Base-by-base conservation (phyloP, 257 asterid species). In the Schizonepeta tenuifolia region DNA sequence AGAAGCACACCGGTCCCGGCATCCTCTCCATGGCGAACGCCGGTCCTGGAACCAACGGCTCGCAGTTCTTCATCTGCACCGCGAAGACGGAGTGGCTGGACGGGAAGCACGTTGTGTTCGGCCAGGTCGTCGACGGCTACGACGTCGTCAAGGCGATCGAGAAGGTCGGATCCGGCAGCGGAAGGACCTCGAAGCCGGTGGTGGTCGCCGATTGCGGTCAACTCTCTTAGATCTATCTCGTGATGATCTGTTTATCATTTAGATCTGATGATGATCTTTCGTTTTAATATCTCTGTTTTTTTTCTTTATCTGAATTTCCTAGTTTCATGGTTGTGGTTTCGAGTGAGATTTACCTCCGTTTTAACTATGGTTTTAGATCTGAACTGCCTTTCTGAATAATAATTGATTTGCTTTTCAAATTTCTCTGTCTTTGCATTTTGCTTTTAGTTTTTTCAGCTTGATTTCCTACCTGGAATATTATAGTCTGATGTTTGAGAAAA, bases 41-140 rank as follows among this genome's bases (percentile, higher is more conserved):
- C 0, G 92, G 95, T 20, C 96, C 96, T 0, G 85, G 86, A 2
- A 88, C 92, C 12, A 88, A 88, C 64, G 96, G 92, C 0, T 86
- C 92, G 56, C 96, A 86, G 81, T 88, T 87, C 60, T 89, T 89
- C 79, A 51, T 87, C 77, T 89, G 91, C 58, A 89, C 93, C 0
- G 89, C 84, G 6, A 87, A 83, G 78, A 85, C 93, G 0, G 87
- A 82, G 79, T 87, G 96, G 93, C 89, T 87, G 2, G 87, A 89
- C 9, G 93, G 91, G 0, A 87, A 89, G 81, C 93, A 89, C 75
- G 96, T 87, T 20, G 96, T 89, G 82, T 89, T 89, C 38, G 96
- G 96, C 0, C 87, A 85, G 67, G 96, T 89, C 8, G 82, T 82
- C 1, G 91, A 87, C 4, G 90, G 93, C 0, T 5, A 56, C 36